Percentiles rank a stretch among this genome's conserved stretches.
Conservation (phyloP, 1,284 basidiomycete genomes). For the Bjerkandera adusta region DNA sequence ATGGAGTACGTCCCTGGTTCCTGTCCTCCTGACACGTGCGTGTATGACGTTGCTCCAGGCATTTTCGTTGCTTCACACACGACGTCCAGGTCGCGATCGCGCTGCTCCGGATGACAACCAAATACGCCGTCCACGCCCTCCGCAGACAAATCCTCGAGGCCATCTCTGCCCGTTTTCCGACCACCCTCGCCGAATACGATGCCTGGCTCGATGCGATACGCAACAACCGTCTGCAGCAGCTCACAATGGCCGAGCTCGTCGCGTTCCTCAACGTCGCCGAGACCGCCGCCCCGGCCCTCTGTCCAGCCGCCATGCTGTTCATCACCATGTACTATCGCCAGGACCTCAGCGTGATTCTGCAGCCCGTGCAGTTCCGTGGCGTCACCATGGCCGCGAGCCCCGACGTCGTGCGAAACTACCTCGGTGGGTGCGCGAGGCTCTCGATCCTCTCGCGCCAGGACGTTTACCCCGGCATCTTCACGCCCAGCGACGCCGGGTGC, state of each 20-base stretch:
- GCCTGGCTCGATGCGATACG: neutral
- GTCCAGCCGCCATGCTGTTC: slow-evolving; percentile 12
- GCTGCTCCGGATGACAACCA: slow-evolving; percentile 12
- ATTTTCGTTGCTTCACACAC: neutral
- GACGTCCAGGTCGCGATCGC: neutral
- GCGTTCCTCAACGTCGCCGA: slow-evolving; percentile 10
- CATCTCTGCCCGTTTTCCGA: neutral
- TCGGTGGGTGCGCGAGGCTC: no score
- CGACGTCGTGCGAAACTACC: no score
- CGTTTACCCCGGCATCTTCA: no score
- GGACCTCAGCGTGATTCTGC: no score
- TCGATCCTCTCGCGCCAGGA: no score
- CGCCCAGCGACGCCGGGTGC: no score
- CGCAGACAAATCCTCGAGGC: slow-evolving; percentile 7
- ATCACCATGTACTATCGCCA: neutral
- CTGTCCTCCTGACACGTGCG: neutral
- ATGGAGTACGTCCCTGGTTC: slow-evolving; percentile 3
- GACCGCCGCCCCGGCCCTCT: slow-evolving; percentile 7
- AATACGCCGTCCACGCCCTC: slow-evolving; percentile 14
- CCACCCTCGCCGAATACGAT: neutral
- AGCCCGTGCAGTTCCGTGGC: no score
- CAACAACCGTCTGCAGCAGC: neutral
- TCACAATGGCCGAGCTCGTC: neutral
- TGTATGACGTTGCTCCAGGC: neutral
- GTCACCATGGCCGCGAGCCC: no score